Evolutionary conservation across 805 yeast genomes (phyloP), one percentile per base, ranked within the genome.

Genomic region (Candida adriatica): DNA sequence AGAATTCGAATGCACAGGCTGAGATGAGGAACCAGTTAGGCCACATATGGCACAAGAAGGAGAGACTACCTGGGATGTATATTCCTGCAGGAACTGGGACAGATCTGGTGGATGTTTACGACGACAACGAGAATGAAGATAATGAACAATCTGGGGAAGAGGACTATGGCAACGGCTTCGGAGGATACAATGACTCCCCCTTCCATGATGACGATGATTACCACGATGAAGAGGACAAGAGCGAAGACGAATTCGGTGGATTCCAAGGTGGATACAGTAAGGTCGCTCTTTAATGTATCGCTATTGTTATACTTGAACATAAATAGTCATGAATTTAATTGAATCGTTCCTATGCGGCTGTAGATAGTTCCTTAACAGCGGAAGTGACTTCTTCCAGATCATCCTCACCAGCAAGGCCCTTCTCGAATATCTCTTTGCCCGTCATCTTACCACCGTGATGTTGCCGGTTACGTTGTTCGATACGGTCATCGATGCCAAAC

Each of bases 391-490:
- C 72, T 6, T 64, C 74, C 10, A 61, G 68, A 26, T 74, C 88
- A 16, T 62, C 77, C 21, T 73, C 79, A 31, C 78, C 79, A 25
- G 82, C 94, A 45, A 92, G 69, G 27, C 97, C 97, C 49, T 70
- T 70, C 52, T 87, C 97, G 51, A 90, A 90, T 38, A 92, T 82
- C 58, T 86, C 90, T 46, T 75, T 71, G 16, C 98, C 98, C 0
- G 94, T 79, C 49, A 87, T 58, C 56, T 78, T 82, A 6, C 92
- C 94, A 26, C 67, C 68, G 51, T 82, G 90, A 49, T 77, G 71
- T n/a, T 53, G 54, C 23, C 60, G 55, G 38, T 70, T 68, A 42
- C 84, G 66, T 31, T 65, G 61, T 21, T 57, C 58, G 34, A 73
- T 68, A 42, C 75, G 64, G 29, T 70, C 69, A 45, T 82, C 90